Percentiles rank a stretch among this genome's conserved stretches.
These are phyloP conservation scores for Colletotrichum musae DNA, from an alignment of 2,329 filamentous ascomycete genomes.

Conservation along the genomic window DNA sequence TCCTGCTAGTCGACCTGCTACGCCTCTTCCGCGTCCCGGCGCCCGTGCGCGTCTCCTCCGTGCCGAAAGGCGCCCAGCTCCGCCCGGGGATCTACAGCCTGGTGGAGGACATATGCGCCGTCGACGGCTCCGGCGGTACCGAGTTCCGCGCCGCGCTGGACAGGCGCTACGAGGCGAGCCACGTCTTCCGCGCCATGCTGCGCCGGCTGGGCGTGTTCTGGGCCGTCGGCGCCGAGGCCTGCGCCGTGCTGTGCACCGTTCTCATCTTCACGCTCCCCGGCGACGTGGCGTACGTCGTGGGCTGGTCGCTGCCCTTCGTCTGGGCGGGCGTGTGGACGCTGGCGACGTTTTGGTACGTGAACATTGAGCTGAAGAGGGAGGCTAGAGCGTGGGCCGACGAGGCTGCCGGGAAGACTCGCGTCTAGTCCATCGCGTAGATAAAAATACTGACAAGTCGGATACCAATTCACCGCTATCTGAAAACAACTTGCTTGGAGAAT, in stretches of 20 bases:
- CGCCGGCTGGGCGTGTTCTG: constrained; percentile 66
- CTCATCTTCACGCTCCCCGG: constrained; percentile 45
- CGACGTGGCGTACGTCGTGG: constrained; percentile 44
- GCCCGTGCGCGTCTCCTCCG: constrained; percentile 66
- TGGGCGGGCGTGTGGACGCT: constrained; percentile 46
- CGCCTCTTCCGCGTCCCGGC: constrained; percentile 60
- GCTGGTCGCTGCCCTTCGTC: constrained; percentile 45
- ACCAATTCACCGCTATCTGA: too few relatives aligned
- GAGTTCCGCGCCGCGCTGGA: constrained; percentile 66
- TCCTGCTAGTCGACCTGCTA: constrained; percentile 63
- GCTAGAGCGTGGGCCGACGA: constrained; percentile 46
- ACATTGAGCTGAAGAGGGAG: constrained; percentile 46
- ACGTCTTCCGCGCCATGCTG: constrained; percentile 67
- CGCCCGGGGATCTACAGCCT: constrained; percentile 68
- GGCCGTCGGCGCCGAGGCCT: constrained; percentile 51
- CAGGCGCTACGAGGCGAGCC: constrained; percentile 65
- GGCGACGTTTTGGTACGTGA: constrained; percentile 46
- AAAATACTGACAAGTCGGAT: neutral
- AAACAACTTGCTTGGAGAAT: constrained; percentile 1
- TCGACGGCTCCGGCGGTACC: constrained; percentile 67
- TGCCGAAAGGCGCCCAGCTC: constrained; percentile 63
- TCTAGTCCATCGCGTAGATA: neutral
- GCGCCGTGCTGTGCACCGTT: constrained; percentile 44
- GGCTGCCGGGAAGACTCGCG: neutral
- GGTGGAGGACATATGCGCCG: constrained; percentile 68